These are phyloP conservation scores for Aureobasidium mangrovei DNA, from an alignment of 2,329 filamentous ascomycete genomes.

Conservation along the genomic window DNA sequence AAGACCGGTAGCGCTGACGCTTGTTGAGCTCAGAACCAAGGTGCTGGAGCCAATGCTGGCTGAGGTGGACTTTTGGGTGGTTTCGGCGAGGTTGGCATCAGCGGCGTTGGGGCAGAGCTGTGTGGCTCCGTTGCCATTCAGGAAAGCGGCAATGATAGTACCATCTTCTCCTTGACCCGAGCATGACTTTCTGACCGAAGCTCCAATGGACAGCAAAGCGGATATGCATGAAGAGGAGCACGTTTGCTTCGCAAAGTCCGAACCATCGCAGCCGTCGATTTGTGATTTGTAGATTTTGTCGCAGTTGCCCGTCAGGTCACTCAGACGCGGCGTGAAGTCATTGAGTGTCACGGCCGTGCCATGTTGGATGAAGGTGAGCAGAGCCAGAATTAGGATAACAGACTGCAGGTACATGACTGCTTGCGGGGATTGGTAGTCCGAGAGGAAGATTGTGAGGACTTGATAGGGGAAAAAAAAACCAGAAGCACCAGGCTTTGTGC, in stretches of 20 bases:
- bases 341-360: constrained; percentile 33
- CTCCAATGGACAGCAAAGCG: constrained; percentile 30
- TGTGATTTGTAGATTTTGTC: constrained; percentile 31
- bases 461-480: background rate
- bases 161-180: constrained; percentile 27
- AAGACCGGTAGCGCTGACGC: background rate
- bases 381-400: constrained; percentile 12
- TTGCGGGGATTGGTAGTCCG: background rate
- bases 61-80: constrained; percentile 8
- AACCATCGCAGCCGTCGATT: constrained; percentile 32
- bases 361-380: background rate
- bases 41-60: constrained; percentile 13
- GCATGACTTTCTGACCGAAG: constrained; percentile 29
- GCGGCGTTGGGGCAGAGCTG: constrained; percentile 32
- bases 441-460: too few relatives aligned
- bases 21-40: background rate
- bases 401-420: background rate
- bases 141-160: constrained; percentile 36
- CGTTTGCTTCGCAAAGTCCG: constrained; percentile 30
- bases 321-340: constrained; percentile 36
- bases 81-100: constrained; percentile 13
- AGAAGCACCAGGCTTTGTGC: background rate
- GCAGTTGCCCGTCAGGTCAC: constrained; percentile 32
- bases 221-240: constrained; percentile 33
- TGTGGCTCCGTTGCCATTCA: constrained; percentile 30